Evolutionary conservation across 2,329 filamentous ascomycete species (phyloP), one percentile per base, ranked within the genome.

Genomic region (Stagonosporopsis cucurbitacearum): DNA sequence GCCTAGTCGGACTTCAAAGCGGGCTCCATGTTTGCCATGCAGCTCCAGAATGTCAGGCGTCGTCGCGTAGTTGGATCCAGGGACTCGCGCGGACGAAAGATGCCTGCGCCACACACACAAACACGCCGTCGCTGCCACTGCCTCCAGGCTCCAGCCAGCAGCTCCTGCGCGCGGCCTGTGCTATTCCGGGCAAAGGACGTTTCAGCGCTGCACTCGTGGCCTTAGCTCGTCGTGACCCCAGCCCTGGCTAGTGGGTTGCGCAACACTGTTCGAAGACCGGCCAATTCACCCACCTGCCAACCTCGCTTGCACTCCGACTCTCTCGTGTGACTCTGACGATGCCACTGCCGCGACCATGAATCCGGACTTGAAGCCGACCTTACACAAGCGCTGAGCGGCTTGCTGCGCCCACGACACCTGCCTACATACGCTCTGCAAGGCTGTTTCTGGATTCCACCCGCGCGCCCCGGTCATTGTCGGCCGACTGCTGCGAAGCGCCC

Each of bases 231-330:
- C 33, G 33, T 35, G 25, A 46, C 42, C 32, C 30, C 48, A 50
- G 53, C 53, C 53, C 43, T 54, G 46, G 30, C 46, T 22, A 49
- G 39, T 26, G 47, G 39, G 36, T 30, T 56, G 47, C 47, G 48
- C 47, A 19, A 48, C 47, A 51, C 47, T 32, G 47, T 43, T 49
- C 45, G 39, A 54, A 39, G 50, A 54, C 44, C 44, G 19, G 30
- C 35, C 53, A 56, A 51, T 47, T 47, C 53, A 56, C 53, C 53
- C 53, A 56, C 53, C 53, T 56, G 47, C 53, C 53, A 56, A 48
- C 46, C 47, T 56, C 37, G 53, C 36, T 46, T 46, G 19, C 32
- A 37, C 36, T 23, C 47, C 43, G 43, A 39, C 47, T 37, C 19
- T 15, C 30, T 48, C 47, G 47, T 56, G 53, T 43, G 36, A 56